phyloP scores from a whole-genome alignment of 805 yeast species.

The Saccharomycopsis lassenensis region DNA sequence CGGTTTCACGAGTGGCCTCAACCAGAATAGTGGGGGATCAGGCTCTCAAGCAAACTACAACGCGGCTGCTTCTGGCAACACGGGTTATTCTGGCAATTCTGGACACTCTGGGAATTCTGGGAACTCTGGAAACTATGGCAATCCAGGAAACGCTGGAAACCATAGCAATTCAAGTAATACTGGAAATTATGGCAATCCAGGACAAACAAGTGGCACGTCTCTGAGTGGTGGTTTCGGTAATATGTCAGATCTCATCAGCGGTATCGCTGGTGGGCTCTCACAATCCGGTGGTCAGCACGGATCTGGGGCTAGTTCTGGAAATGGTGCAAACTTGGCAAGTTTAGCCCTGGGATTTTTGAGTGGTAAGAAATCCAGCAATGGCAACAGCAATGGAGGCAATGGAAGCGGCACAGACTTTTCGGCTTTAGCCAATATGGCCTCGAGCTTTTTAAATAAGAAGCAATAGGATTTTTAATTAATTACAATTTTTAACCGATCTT shows the following conservation, averaged over 20 bases:
- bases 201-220: too few species aligned
- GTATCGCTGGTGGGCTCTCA: not conserved
- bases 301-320: not conserved
- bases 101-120: too few species aligned
- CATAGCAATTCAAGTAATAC: too few species aligned
- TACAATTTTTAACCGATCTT: not conserved
- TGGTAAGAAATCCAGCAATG: not conserved
- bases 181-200: too few species aligned
- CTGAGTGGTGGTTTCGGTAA: too few species aligned
- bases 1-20: conserved; percentile 6
- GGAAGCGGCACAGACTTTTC: conserved; percentile 5
- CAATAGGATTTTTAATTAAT: not conserved
- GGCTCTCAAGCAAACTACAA: too few species aligned
- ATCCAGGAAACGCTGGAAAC: too few species aligned
- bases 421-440: conserved; percentile 16
- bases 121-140: too few species aligned
- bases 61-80: too few species aligned
- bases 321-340: not conserved
- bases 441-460: conserved; percentile 7
- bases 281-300: not conserved
- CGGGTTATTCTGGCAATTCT: too few species aligned
- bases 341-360: conserved; percentile 4
- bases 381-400: conserved; percentile 4
- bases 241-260: conserved; percentile 2
- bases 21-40: conserved; percentile 1